Conservation (phyloP, 352 stramenopile genomes). For the Elongisporangium senticosum region DNA sequence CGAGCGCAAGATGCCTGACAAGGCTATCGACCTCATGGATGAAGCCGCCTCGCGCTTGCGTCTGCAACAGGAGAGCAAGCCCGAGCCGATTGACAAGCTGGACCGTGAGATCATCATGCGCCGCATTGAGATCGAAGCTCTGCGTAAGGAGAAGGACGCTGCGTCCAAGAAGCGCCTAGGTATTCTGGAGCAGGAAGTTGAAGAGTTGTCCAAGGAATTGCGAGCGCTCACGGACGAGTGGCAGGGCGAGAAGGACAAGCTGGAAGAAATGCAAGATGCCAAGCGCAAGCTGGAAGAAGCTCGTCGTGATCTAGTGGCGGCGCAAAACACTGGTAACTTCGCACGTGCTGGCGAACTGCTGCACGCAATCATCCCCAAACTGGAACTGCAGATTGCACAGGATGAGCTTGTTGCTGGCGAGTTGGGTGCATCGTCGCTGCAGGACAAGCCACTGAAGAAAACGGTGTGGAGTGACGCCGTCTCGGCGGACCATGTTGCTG, state of each 20-base stretch:
- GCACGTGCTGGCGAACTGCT: slow-evolving; percentile 71
- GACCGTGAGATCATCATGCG: slow-evolving; percentile 72
- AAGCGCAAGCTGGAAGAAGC: slow-evolving; percentile 80
- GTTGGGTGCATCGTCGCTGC: background rate
- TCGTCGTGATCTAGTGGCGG: slow-evolving; percentile 56
- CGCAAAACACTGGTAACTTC: slow-evolving; percentile 76
- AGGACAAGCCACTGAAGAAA: slow-evolving; percentile 43
- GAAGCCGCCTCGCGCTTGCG: slow-evolving; percentile 84
- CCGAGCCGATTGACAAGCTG: slow-evolving; percentile 77
- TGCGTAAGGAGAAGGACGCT: slow-evolving; percentile 71
- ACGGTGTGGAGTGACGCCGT: slow-evolving; percentile 43
- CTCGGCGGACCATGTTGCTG: slow-evolving; percentile 91
- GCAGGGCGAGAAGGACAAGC: slow-evolving; percentile 63
- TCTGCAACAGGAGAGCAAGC: slow-evolving; percentile 83
- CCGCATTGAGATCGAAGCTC: slow-evolving; percentile 79
- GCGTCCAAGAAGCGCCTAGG: slow-evolving; percentile 65
- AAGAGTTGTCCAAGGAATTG: slow-evolving; percentile 52
- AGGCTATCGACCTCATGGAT: slow-evolving; percentile 96
- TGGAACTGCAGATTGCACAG: slow-evolving; percentile 64
- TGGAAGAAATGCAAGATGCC: slow-evolving; percentile 69
- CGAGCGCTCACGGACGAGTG: slow-evolving; percentile 64
- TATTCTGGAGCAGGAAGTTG: slow-evolving; percentile 61
- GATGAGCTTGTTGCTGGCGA: slow-evolving; percentile 13
- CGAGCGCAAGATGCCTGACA: slow-evolving; percentile 95
- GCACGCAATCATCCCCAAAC: slow-evolving; percentile 74